phyloP scores from a whole-genome alignment of 2,329 filamentous ascomycete species.

The Beauveria brongniartii region DNA sequence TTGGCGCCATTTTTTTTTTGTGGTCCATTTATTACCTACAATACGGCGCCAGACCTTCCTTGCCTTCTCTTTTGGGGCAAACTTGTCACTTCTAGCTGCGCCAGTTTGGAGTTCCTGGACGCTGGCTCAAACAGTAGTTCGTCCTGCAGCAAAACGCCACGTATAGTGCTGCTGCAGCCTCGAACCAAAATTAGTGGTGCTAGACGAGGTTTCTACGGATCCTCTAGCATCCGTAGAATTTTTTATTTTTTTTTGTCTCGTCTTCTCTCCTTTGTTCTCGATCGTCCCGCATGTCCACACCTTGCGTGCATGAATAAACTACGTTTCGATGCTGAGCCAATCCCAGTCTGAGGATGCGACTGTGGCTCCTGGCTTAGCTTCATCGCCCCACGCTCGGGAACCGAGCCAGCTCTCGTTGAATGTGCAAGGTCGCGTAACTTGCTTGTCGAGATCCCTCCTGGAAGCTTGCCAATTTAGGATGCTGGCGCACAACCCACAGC shows the following conservation, averaged over 20 bases:
- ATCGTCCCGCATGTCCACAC: no score
- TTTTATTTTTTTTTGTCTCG: no score
- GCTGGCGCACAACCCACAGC: neutral
- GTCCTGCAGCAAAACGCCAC: neutral
- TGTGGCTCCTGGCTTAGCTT: neutral
- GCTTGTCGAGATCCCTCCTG: neutral
- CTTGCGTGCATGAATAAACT: no score
- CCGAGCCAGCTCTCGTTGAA: neutral
- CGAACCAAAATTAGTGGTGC: no score
- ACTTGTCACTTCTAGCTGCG: neutral
- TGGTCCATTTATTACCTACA: neutral
- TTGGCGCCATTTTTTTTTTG: neutral
- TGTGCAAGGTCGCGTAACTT: no score
- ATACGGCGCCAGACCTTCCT: neutral
- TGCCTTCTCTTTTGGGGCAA: slow-evolving; percentile 5
- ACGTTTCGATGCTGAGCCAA: neutral
- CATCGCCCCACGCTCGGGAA: neutral
- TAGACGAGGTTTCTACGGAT: no score
- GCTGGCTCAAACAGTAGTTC: neutral
- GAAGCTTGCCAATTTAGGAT: neutral
- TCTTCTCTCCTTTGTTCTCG: no score
- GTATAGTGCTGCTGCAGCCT: neutral
- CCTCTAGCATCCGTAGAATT: no score
- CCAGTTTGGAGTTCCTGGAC: neutral
- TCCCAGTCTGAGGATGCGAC: neutral